These are phyloP conservation scores for Astrothelium macrocarpum DNA, from an alignment of 495 filamentous ascomycete genomes.

Conservation along the genomic window DNA sequence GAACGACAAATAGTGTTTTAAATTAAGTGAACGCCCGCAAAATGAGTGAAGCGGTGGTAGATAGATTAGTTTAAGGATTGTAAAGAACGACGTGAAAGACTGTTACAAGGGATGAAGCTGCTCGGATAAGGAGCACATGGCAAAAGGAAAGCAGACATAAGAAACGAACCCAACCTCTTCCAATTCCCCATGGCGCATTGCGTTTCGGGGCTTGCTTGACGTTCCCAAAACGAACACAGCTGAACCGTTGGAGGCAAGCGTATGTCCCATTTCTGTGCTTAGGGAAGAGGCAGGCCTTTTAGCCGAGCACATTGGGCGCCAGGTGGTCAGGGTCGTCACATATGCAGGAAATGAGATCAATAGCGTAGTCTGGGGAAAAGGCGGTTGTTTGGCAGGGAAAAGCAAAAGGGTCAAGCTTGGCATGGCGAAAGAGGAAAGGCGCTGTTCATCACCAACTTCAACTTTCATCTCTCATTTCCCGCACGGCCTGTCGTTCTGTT, in stretches of 20 bases:
- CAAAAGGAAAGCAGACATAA: not conserved
- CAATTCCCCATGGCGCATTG: not conserved
- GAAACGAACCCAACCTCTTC: not conserved
- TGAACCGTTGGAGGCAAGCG: not conserved
- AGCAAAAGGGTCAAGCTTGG: not conserved
- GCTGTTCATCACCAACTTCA: not conserved
- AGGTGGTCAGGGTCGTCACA: not conserved
- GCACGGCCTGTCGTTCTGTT: no score
- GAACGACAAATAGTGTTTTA: constrained; percentile 23
- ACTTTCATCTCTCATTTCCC: not conserved
- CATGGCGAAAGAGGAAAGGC: not conserved
- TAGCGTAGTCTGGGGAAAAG: constrained; percentile 2
- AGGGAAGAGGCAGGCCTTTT: not conserved
- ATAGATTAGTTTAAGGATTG: constrained; percentile 22
- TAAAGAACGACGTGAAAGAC: constrained; percentile 23
- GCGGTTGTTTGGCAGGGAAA: constrained; percentile 7
- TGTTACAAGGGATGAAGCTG: not conserved
- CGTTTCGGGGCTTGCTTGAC: not conserved
- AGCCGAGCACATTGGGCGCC: not conserved
- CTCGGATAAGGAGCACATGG: not conserved
- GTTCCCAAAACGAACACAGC: not conserved
- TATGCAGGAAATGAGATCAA: not conserved
- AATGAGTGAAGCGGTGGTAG: constrained; percentile 92
- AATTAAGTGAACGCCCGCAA: constrained; percentile 76
- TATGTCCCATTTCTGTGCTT: not conserved